Evolutionary conservation across 257 asterid species (phyloP).

Genomic region (Solanum clarkiae): DNA sequence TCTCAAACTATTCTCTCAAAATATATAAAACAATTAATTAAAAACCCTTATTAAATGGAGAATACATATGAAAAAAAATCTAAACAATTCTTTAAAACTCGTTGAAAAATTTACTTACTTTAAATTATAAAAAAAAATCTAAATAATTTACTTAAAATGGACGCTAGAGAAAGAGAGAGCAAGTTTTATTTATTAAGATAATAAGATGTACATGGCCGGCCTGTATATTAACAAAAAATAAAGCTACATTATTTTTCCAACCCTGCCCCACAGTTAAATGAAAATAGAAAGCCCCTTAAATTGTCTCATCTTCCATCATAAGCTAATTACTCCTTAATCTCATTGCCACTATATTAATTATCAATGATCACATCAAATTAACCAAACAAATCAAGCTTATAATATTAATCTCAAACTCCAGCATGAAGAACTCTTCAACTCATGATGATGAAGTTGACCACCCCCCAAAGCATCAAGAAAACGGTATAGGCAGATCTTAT

Average conservation of each 20-base stretch:
- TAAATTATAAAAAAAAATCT: too few species aligned
- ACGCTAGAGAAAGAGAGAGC: too few species aligned
- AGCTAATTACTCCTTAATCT: not conserved
- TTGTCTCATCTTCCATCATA: not conserved
- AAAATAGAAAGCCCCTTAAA: not conserved
- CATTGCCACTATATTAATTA: not conserved
- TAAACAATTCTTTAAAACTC: too few species aligned
- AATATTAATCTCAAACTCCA: not conserved
- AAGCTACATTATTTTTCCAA: not conserved
- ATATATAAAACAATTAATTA: too few species aligned
- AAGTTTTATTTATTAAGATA: not conserved
- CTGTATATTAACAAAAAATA: not conserved
- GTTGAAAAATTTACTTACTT: too few species aligned
- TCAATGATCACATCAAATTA: not conserved
- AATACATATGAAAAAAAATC: too few species aligned
- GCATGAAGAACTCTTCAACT: not conserved
- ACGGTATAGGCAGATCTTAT: slow-evolving; percentile 49
- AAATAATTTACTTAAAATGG: too few species aligned
- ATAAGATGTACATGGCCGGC: not conserved
- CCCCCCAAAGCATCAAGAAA: slow-evolving; percentile 8
- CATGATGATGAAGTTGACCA: slow-evolving; percentile 1
- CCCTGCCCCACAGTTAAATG: not conserved
- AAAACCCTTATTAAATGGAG: too few species aligned
- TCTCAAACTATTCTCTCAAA: too few species aligned
- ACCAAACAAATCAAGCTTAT: not conserved